A percentile compares a stretch with the other conserved stretches of the same genome.
Conservation (phyloP, 2,329 filamentous ascomycete genomes). For the Sclerotinia trifoliorum region DNA sequence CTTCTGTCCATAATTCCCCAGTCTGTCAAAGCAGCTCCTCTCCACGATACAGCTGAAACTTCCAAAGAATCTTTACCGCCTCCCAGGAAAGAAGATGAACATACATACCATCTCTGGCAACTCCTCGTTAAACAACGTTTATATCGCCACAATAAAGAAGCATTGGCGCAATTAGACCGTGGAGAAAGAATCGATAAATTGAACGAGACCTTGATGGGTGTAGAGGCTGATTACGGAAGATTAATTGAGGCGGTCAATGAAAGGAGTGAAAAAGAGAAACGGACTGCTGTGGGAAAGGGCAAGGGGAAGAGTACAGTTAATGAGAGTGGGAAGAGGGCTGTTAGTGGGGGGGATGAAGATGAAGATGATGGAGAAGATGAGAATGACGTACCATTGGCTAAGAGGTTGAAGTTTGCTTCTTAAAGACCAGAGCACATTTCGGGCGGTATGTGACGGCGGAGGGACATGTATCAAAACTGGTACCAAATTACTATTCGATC, state of each 20-base stretch:
- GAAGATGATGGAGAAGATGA: conserved; percentile 25
- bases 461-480: background rate
- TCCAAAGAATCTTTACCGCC: conserved; percentile 11
- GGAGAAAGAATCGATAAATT: conserved; percentile 70
- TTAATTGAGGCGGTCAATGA: conserved; percentile 47
- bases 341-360: conserved; percentile 22
- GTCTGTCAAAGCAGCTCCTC: conserved; percentile 54
- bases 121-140: conserved; percentile 74
- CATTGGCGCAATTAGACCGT: conserved; percentile 66
- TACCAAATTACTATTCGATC: background rate
- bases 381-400: conserved; percentile 26
- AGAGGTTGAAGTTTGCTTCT: conserved; percentile 30
- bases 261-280: conserved; percentile 23
- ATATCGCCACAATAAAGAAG: conserved; percentile 71
- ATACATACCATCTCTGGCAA: conserved; percentile 69
- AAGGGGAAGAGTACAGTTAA: conserved; percentile 5
- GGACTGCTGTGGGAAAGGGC: conserved; percentile 4
- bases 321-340: background rate
- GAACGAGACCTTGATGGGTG: conserved; percentile 63
- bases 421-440: background rate
- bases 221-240: conserved; percentile 71
- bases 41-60: conserved; percentile 42
- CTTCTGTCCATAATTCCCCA: conserved; percentile 60
- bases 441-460: background rate
- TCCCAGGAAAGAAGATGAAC: conserved; percentile 51